Conservation (phyloP, 768 basidiomycete genomes). For the Tricholoma terreum region DNA sequence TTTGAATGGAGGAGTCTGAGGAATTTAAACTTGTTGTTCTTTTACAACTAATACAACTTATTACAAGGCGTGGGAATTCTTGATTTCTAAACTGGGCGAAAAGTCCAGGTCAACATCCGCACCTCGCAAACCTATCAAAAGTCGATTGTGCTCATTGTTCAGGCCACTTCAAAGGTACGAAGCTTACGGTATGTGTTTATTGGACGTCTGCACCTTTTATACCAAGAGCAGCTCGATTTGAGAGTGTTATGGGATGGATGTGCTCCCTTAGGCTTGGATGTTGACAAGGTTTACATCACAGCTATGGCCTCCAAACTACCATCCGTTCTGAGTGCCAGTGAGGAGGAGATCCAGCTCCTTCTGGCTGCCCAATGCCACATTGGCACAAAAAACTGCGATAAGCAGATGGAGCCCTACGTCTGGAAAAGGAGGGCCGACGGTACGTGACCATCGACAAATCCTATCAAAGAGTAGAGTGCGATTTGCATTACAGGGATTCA, state of each 20-base stretch:
- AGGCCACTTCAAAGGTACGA: constrained; percentile 40
- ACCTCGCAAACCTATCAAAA: constrained; percentile 33
- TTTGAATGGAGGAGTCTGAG: too few relatives aligned
- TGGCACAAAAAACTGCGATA: constrained; percentile 99
- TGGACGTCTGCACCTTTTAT: constrained; percentile 12
- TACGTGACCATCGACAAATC: constrained; percentile 37
- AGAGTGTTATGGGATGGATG: constrained; percentile 42
- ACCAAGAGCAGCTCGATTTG: constrained; percentile 32
- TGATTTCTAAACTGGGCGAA: constrained; percentile 26
- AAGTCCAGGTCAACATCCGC: constrained; percentile 28
- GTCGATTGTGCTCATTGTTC: constrained; percentile 44
- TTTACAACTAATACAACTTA: too few relatives aligned
- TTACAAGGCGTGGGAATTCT: constrained; percentile 34
- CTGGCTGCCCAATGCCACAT: constrained; percentile 96
- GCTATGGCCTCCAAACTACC: constrained; percentile 88
- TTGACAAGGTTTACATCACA: constrained; percentile 33
- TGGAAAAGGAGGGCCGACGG: constrained; percentile 96
- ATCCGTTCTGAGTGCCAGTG: constrained; percentile 87
- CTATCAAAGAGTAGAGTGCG: constrained; percentile 2
- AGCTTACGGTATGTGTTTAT: constrained; percentile 43
- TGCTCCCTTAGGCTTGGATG: constrained; percentile 33
- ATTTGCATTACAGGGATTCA: constrained; percentile 71
- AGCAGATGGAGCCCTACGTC: constrained; percentile 98
- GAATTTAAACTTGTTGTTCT: too few relatives aligned
- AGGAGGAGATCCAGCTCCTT: constrained; percentile 96